These are phyloP conservation scores for Zygoascus hellenicus DNA, from an alignment of 1,139 yeast species.

Conservation along the genomic window DNA sequence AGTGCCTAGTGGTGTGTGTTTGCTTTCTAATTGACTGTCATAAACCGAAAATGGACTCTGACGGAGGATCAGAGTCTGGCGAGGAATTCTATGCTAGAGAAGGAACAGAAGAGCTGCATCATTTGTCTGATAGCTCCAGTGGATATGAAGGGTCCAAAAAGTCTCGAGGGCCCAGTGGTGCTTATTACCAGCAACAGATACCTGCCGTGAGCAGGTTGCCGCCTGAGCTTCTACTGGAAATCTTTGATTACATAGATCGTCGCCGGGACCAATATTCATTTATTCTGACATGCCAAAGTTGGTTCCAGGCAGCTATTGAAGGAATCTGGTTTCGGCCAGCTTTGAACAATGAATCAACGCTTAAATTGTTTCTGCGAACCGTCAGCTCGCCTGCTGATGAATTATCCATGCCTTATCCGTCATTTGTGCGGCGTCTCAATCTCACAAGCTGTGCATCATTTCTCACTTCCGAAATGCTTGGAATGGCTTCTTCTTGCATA, in stretches of 20 bases:
- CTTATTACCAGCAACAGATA: slow-evolving; percentile 5
- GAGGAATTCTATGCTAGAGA: neutral
- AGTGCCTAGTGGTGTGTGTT: no score
- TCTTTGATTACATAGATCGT: slow-evolving; percentile 61
- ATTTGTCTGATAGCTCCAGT: neutral
- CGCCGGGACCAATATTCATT: slow-evolving; percentile 60
- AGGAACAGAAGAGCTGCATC: slow-evolving; percentile 3
- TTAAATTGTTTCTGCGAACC: slow-evolving; percentile 30
- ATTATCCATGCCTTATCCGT: slow-evolving; percentile 50
- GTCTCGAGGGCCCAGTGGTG: neutral
- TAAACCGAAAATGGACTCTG: slow-evolving; percentile 1
- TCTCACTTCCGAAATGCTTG: slow-evolving; percentile 56
- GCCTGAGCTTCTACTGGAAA: slow-evolving; percentile 68
- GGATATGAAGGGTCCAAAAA: neutral
- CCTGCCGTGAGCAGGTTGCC: slow-evolving; percentile 61
- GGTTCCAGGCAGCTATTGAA: slow-evolving; percentile 77
- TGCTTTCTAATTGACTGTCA: neutral
- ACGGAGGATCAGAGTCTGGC: slow-evolving; percentile 5
- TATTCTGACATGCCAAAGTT: slow-evolving; percentile 71
- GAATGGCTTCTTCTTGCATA: slow-evolving; percentile 42
- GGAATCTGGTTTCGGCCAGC: slow-evolving; percentile 87
- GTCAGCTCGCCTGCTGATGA: slow-evolving; percentile 12
- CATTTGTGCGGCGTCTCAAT: slow-evolving; percentile 72
- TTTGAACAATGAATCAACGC: slow-evolving; percentile 50
- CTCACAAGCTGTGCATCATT: slow-evolving; percentile 65